Evolutionary conservation across 495 filamentous ascomycete genomes (phyloP), one percentile per base, ranked within the genome.

Genomic region (Elasticomyces elasticus): DNA sequence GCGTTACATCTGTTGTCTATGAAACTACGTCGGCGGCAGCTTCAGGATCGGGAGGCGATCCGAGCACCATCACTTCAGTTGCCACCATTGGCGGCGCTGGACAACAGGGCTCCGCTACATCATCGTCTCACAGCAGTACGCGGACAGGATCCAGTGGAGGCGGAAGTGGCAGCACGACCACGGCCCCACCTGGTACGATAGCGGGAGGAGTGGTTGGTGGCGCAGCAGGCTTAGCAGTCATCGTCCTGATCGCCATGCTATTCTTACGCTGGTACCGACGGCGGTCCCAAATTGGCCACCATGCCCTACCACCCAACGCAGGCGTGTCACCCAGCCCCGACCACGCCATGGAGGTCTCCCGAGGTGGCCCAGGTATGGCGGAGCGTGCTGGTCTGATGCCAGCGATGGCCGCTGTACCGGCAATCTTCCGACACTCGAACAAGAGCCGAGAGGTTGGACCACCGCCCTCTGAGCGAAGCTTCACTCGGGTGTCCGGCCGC

Each of bases 161-260:
- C 28, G 23, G 40, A 15, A 52, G 22, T 33, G 49, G 28, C 26
- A 52, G 53, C 30, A 28, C 40, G 28, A 49, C 24, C 17, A 55
- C 55, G 5, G 33, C 62, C 10, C 62, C 62, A 1, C 23, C 62
- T 5, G 48, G 55, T 15, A 58, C 54, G 17, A 56, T 65, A 9
- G 62, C 58, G 7, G 62, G 62, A 15, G 62, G 62, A 13, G 62
- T 63, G 4, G 60, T 65, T 12, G 62, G 62, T 17, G 62, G 62
- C 30, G 60, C 58, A 1, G 62, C 62, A 20, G 62, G 62, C 28
- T 31, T 65, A 5, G 60, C 62, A 1, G 33, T 63, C 19, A 25
- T 65, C 22, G 47, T 65, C n/a, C 47, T 65, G 19, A 42, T 63
- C 13, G 54, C 60, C 13, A 48, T 62, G 28, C 30, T 62, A 7